Base-by-base conservation (phyloP, 352 stramenopile genomes). In the Phytophthora sp. region DNA sequence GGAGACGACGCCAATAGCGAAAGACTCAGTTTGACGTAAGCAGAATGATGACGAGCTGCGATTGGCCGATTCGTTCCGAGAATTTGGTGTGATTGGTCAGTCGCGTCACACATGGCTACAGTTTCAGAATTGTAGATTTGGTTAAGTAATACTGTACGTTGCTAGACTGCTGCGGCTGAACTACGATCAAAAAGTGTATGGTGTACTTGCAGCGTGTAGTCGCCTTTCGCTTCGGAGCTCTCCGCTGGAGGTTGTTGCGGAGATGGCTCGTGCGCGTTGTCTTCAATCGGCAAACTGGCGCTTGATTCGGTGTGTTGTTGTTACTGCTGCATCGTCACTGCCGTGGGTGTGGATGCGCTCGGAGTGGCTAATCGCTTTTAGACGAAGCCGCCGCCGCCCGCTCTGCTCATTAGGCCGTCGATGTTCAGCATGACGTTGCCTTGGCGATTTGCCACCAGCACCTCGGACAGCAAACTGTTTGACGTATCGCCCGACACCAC, bases 361-460 rank as follows among this genome's bases (percentile, higher is more conserved):
- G 48, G 52, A 46, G 5, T 24, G 18, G 17, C 37, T 54, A n/a
- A n/a, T n/a, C n/a, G 18, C n/a, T 15, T 18, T 66, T 30, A 61
- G 7, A 62, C 48, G 26, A 62, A 57, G 15, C 46, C 57, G 4
- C 51, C 58, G n/a, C 38, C 59, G 30, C 58, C 42, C 11, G 52
- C 15, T 28, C 58, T 73, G 26, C 17, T 69, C 58, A 59, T 64
- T 17, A 73, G 17, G 6, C 59, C 46, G 24, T 73, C 64, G 32
- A 84, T 56, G 30, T 78, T 84, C 9, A 84, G 49, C 46, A 82
- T 61, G 11, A 84, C 48, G 15, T 80, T 82, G 43, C 54, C 54
- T 45, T 84, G 74, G 56, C 73, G 66, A 55, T 79, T 79, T 31
- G 61, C 76, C 21, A 82, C 66, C 38, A 84, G 49, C 53, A 84